Evolutionary conservation across 306 rosid species (phyloP).

Genomic region (Ormosia semicastrata): DNA sequence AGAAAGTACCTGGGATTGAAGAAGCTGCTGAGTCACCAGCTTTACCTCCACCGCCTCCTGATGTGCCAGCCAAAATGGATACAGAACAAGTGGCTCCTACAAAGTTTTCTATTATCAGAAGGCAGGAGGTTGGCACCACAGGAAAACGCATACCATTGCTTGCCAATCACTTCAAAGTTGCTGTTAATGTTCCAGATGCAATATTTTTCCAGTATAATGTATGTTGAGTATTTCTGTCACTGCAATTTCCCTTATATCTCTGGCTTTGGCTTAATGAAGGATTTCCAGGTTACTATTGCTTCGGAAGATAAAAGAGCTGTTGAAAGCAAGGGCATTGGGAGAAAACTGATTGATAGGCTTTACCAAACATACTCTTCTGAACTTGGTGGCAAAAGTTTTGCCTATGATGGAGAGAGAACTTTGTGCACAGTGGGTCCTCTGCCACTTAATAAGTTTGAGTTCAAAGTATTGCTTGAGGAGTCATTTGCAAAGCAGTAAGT

Average conservation of each 20-base stretch:
- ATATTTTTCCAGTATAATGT: slow-evolving; percentile 84
- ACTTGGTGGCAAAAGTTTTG: slow-evolving; percentile 60
- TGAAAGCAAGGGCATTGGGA: slow-evolving; percentile 65
- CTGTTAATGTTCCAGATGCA: slow-evolving; percentile 55
- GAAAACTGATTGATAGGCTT: slow-evolving; percentile 76
- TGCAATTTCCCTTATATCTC: background rate
- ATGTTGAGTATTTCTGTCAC: slow-evolving; percentile 32
- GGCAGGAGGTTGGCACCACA: slow-evolving; percentile 57
- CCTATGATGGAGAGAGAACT: slow-evolving; percentile 74
- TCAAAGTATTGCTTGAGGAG: slow-evolving; percentile 72
- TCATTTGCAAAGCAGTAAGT: slow-evolving; percentile 60
- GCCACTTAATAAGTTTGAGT: slow-evolving; percentile 53
- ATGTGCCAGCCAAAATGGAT: slow-evolving; percentile 26
- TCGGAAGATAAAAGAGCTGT: slow-evolving; percentile 59
- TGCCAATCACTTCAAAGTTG: slow-evolving; percentile 69
- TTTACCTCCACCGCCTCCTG: slow-evolving; percentile 41
- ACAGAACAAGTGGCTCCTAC: slow-evolving; percentile 30
- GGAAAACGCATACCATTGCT: slow-evolving; percentile 57
- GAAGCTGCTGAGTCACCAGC: slow-evolving; percentile 34
- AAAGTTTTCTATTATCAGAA: slow-evolving; percentile 50
- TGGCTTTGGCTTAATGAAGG: slow-evolving; percentile 15
- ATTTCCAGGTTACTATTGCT: slow-evolving; percentile 64
- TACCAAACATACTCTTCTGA: slow-evolving; percentile 64
- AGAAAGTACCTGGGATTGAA: slow-evolving; percentile 19
- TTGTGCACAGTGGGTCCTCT: slow-evolving; percentile 80